Conservation (phyloP, 805 yeast genomes). For the Teunomyces panamensis region DNA sequence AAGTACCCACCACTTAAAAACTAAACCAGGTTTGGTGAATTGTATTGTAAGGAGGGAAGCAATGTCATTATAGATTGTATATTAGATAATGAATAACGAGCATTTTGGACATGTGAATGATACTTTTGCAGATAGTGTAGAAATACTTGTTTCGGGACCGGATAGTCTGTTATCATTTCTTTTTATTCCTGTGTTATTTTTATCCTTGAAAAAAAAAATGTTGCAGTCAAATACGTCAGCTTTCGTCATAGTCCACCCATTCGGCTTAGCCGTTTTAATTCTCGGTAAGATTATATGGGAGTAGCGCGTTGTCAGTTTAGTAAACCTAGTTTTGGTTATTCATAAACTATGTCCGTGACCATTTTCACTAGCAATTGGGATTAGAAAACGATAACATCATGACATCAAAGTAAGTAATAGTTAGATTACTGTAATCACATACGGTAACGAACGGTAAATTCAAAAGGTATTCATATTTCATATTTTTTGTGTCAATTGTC, state of each 20-base stretch:
- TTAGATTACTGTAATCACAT: too few species aligned
- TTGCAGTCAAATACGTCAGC: too few species aligned
- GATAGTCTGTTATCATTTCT: not conserved
- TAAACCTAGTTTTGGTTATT: too few species aligned
- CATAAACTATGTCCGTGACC: not conserved
- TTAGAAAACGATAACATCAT: too few species aligned
- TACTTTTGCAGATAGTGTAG: not conserved
- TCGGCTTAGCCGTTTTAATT: not conserved
- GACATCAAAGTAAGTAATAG: too few species aligned
- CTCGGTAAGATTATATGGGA: not conserved
- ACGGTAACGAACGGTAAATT: too few species aligned
- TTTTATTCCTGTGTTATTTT: not conserved
- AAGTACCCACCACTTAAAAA: slow-evolving; percentile 51
- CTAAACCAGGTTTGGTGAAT: not conserved
- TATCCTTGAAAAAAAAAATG: too few species aligned
- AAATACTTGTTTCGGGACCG: not conserved
- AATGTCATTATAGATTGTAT: slow-evolving; percentile 3
- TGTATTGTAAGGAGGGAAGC: not conserved
- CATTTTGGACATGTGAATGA: too few species aligned
- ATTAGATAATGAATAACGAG: slow-evolving; percentile 1
- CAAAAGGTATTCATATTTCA: not conserved
- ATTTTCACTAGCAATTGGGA: not conserved
- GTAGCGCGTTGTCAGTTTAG: not conserved
- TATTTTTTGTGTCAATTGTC: not conserved
- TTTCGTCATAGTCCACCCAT: not conserved